phyloP scores from a whole-genome alignment of 2,329 filamentous ascomycete species.

The Botrytis pseudocinerea region DNA sequence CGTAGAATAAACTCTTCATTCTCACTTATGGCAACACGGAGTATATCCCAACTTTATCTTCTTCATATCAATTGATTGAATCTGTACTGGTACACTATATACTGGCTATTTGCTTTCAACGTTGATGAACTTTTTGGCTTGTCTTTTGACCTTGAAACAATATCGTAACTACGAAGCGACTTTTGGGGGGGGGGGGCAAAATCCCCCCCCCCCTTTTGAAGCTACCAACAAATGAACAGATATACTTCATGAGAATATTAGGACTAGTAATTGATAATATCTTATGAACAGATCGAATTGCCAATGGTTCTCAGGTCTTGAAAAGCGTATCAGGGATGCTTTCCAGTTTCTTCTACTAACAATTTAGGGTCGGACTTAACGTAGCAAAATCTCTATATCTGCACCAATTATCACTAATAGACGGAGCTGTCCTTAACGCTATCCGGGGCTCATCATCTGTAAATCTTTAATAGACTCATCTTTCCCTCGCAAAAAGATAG shows the following conservation, averaged over 20 bases:
- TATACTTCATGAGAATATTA: neutral
- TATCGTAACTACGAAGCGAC: neutral
- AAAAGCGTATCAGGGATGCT: neutral
- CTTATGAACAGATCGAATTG: neutral
- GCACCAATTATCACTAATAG: neutral
- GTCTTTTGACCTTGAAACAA: neutral
- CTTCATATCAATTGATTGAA: neutral
- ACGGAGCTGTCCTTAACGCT: neutral
- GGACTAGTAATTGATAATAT: neutral
- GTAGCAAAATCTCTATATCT: neutral
- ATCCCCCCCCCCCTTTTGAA: neutral
- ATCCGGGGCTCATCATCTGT: neutral
- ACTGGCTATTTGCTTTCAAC: accelerated
- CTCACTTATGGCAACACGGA: neutral
- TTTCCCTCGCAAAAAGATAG: too few species aligned
- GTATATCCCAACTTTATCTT: neutral
- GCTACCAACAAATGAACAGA: neutral
- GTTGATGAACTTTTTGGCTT: neutral
- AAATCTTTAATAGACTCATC: neutral
- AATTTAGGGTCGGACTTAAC: neutral
- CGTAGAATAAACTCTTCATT: neutral
- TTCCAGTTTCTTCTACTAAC: neutral
- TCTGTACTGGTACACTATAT: neutral
- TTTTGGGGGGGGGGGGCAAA: neutral
- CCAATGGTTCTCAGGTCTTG: neutral